Base-by-base conservation (phyloP, 202 grass and related monocot genomes). In the Dendrocalamus latiflorus region DNA sequence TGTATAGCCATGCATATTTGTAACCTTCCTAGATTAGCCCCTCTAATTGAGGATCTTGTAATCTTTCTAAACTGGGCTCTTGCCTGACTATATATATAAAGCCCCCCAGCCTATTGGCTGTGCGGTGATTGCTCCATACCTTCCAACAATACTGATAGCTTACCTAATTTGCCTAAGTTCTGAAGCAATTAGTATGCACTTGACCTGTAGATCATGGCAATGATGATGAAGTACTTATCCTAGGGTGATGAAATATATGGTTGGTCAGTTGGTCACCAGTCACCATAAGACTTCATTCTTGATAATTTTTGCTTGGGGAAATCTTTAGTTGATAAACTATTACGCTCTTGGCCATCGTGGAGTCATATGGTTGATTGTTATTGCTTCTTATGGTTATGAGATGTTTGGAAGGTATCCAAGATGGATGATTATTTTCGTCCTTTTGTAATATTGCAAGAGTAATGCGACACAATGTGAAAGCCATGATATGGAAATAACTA, bases 401-500 rank as follows among this genome's bases (percentile, higher is more conserved):
- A 11, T 51, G 10, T 78, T 41, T 72, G 45, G 25, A 21, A 65
- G 43, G 20, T 43, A 25, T 64, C 33, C 30, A 41, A 42, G 45
- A 38, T 44, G 39, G 24, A 65, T 73, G 4, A 65, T 66, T 56
- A 8, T 24, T 86, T 71, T 79, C 12, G 22, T 65, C 47, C 10
- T 71, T 78, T 54, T 85, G 36, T 44, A 54, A 79, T 80, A 65
- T 86, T 79, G 56, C 49, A 65, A 85, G 84, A 43, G 71, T 22
- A 84, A 84, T 43, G 24, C 42, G 68, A 76, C 50, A 47, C 10
- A 76, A 21, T 49, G 6, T 18, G 47, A 56, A 65, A 80, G 36
- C 36, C 36, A 65, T 45, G 24, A 45, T 17, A 42, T 12, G 44
- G 57, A 72, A 18, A 65, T 57, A 26, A 72, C 11, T 53, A 86